A percentile compares a stretch with the other conserved stretches of the same genome.
Evolutionary conservation across 352 stramenopile species (phyloP).

Genomic region (Lagenidium giganteum): DNA sequence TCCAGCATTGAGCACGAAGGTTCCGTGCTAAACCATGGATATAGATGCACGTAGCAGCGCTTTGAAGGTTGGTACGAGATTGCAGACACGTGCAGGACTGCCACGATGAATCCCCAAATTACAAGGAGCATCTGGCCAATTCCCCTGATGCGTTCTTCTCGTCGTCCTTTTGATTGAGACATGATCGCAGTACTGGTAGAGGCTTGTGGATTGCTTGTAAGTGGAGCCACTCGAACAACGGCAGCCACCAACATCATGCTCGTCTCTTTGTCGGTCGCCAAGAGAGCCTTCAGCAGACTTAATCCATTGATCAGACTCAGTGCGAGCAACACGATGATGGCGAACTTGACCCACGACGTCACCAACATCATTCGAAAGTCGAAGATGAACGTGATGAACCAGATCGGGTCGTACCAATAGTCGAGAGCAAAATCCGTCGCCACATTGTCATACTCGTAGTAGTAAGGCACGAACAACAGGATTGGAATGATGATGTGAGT

Average conservation of each 20-base stretch:
- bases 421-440: background rate
- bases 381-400: slow-evolving; percentile 3
- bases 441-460: background rate
- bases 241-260: too few species aligned
- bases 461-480: background rate
- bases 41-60: slow-evolving; percentile 7
- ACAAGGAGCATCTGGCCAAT: background rate
- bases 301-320: slow-evolving; percentile 11
- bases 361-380: slow-evolving; percentile 10
- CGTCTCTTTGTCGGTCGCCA: too few species aligned
- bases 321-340: slow-evolving; percentile 11
- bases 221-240: too few species aligned
- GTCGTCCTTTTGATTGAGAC: too few species aligned
- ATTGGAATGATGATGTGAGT: slow-evolving; percentile 2
- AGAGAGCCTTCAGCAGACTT: slow-evolving; percentile 10
- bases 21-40: slow-evolving; percentile 2
- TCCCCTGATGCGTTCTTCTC: too few species aligned
- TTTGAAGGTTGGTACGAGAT: background rate
- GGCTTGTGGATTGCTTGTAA: too few species aligned
- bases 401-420: slow-evolving; percentile 10
- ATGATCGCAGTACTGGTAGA: too few species aligned
- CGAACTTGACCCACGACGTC: background rate
- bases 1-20: slow-evolving; percentile 6
- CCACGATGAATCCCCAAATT: background rate
- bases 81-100: slow-evolving; percentile 4